Evolutionary conservation across 352 stramenopile genomes (phyloP), one percentile per base, ranked within the genome.

Genomic region (Thraustochytrium sp.): DNA sequence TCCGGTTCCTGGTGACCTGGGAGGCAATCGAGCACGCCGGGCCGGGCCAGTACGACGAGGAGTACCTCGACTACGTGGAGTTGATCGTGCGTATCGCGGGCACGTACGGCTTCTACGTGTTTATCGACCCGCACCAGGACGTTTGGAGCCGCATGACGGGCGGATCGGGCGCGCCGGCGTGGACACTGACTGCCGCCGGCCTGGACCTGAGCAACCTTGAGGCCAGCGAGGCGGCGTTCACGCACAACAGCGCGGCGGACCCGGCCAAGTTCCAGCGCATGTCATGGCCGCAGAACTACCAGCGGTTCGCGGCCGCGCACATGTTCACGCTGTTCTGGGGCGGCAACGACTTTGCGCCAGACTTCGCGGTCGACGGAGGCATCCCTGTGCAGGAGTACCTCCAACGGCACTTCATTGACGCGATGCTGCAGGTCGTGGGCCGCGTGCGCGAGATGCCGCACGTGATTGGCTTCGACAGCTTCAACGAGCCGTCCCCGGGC

Each of bases 141-240:
- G 92, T 96, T 26, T 97, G 92, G 92, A 95, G 91, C n/a, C 89
- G 92, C 23, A 96, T 89, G 88, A 96, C 92, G 0, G 93, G 93
- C 26, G 93, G 93, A 0, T 92, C 96, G 77, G 93, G 93, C 29
- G 92, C 93, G 3, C 93, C 92, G 0, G 85, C 94, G 62, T 97
- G 93, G 93, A 97, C 93, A 37, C 87, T 96, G 16, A 90, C 94
- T 76, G 62, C 75, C 13, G 86, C 94, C 0, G 93, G 93, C 0
- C 87, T 96, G 21, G 88, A 96, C n/a, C 89, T 92, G 16, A 84
- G 87, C 5, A 75, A 94, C 63, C 93, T 96, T 78, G 88, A 89
- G 42, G 84, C 74, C 0, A 95, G 91, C 4, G 92, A 94, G 53
- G 89, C 92, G 0, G 91, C 92, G 16, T 82, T 94, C 0, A 86